Evolutionary conservation across 2,329 filamentous ascomycete species (phyloP).

Genomic region (Fusarium oxysporum): DNA sequence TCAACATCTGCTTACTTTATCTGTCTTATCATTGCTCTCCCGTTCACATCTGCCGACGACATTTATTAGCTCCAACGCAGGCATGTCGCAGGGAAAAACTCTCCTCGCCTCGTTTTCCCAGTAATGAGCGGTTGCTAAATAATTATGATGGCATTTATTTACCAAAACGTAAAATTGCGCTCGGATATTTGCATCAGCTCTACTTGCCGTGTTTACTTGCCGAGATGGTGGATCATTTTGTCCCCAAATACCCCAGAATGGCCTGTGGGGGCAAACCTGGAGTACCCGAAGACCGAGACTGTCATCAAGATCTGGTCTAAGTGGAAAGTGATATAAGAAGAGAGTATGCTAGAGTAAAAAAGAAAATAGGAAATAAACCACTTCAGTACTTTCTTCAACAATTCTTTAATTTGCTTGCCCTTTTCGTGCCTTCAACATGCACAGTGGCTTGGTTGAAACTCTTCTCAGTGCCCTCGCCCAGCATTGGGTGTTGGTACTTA

Average conservation of each 20-base stretch:
- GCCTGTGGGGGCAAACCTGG: constrained; percentile 22
- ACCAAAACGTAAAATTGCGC: fast-evolving
- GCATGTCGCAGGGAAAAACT: constrained; percentile 17
- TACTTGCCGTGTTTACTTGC: constrained; percentile 33
- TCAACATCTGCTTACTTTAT: neutral
- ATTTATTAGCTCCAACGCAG: constrained; percentile 21
- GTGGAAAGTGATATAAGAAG: constrained; percentile 29
- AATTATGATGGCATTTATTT: neutral
- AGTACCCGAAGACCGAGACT: constrained; percentile 25
- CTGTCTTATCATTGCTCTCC: constrained; percentile 29
- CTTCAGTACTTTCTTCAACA: constrained; percentile 6
- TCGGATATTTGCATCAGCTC: constrained; percentile 1
- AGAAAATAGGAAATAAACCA: neutral
- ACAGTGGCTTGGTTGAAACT: constrained; percentile 39
- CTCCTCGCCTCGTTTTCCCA: constrained; percentile 12
- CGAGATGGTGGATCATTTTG: constrained; percentile 24
- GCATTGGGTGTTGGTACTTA: constrained; percentile 37
- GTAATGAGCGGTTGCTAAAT: fast-evolving
- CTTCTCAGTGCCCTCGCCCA: constrained; percentile 26
- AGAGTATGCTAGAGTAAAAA: neutral
- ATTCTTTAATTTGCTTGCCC: neutral
- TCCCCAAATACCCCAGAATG: constrained; percentile 33
- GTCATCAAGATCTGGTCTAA: constrained; percentile 15
- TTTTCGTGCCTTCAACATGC: constrained; percentile 36
- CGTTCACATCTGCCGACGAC: constrained; percentile 34